Base-by-base conservation (phyloP, 2,329 filamentous ascomycete species). In the Neofusicoccum kwambonambiense region DNA sequence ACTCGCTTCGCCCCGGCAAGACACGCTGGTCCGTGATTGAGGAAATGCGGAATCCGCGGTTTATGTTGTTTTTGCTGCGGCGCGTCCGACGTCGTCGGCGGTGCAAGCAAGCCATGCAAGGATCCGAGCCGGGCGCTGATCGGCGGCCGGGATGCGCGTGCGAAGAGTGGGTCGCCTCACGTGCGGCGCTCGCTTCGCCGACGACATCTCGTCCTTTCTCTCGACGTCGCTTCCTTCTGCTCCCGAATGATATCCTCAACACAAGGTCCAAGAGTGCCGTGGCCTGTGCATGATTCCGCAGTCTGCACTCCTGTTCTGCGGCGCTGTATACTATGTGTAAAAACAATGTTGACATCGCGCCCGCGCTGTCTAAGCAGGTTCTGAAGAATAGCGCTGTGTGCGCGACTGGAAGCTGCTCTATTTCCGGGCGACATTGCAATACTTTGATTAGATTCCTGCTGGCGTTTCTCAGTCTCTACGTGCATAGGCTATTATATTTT, bases 321-420 rank as follows among this genome's bases (percentile, higher is more conserved):
- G 27, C 19, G 8, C 61, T 54, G 61, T 64, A 64, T 39, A 13
- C 17, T 39, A 49, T 56, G 61, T 64, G 50, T 51, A 39, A 63
- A 49, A 64, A 17, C 4, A 17, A 64, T 37, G 4, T 15, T 4
- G 6, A 7, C 6, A 11, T 12, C 5, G 41, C 54, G 15, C 31
- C 22, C 11, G n/a, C 42, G 11, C n/a, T 19, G 41, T 60, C 56
- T 60, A 60, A 60, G 42, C 56, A 60, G 56, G 11, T 60, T 60
- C 42, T 34, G 50, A 3, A 39, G 15, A 8, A 8, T 1, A 11
- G 42, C 22, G 34, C 17, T 17, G 41, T 35, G 11, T 34, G n/a
- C 22, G 4, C 41, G 15, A 35, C 12, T 19, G 17, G 56, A 60
- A 37, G 5, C 56, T 45, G 56, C 31, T 58, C 56, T 60, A 60